phyloP scores from a whole-genome alignment of 2,329 filamentous ascomycete species.

The Curvularia spicifera region DNA sequence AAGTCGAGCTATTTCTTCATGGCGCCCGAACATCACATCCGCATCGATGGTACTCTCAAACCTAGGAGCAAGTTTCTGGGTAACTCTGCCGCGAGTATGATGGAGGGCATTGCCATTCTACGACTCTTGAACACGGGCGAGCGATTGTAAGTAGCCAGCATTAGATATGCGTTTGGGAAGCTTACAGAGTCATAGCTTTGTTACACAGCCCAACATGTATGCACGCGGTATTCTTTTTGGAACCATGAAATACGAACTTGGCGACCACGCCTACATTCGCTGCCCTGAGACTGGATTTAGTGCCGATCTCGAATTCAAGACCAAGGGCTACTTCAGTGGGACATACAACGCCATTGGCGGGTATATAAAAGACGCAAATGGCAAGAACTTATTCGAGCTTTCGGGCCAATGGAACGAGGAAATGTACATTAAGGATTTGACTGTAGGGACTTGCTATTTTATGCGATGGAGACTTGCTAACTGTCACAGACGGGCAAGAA shows the following conservation, averaged over 20 bases:
- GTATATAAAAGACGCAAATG: slow-evolving; percentile 84
- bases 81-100: slow-evolving; percentile 96
- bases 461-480: neutral
- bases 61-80: slow-evolving; percentile 93
- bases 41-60: slow-evolving; percentile 94
- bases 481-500: slow-evolving; percentile 79
- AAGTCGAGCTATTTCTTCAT: slow-evolving; percentile 99
- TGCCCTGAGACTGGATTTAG: slow-evolving; percentile 87
- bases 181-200: slow-evolving; percentile 64
- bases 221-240: slow-evolving; percentile 95
- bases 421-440: slow-evolving; percentile 87
- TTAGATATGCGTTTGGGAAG: neutral
- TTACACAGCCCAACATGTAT: slow-evolving; percentile 99
- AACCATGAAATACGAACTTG: slow-evolving; percentile 99
- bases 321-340: slow-evolving; percentile 94
- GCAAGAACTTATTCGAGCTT: slow-evolving; percentile 87
- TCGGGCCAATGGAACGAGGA: slow-evolving; percentile 91
- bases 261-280: slow-evolving; percentile 90
- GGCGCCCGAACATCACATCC: slow-evolving; percentile 89
- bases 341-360: slow-evolving; percentile 97
- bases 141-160: slow-evolving; percentile 69
- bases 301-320: slow-evolving; percentile 97
- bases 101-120: slow-evolving; percentile 94
- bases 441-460: slow-evolving; percentile 58
- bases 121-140: slow-evolving; percentile 84